Base-by-base conservation (phyloP, 192 early-diverging fungal genomes). In the Jimgerdemannia lactiflua region DNA sequence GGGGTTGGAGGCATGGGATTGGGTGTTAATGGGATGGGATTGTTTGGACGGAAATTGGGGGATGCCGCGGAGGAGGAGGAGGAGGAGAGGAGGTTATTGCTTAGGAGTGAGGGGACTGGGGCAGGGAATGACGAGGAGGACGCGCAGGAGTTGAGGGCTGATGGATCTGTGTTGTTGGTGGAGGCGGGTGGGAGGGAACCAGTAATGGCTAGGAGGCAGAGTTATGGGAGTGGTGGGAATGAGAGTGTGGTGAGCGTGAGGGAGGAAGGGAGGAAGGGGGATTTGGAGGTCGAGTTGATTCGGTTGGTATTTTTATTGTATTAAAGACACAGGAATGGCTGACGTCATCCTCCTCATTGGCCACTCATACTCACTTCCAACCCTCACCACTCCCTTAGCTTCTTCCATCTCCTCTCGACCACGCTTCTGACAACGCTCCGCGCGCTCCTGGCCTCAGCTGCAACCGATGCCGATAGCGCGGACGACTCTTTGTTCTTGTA, bases 351-450 rank as follows among this genome's bases (percentile, higher is more conserved):
- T 29, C 29, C 29, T 29, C 0, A 29, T 29, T 29, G 29, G 29
- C 29, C 29, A 29, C 29, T 29, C 29, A 29, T 59, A 59, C 49
- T 59, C 49, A 59, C 49, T 59, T 59, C 14, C 49, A 59, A 59
- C 6, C 14, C 2, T 59, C 49, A 6, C 49, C 14, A 59, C 49
- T 59, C 3, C 4, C 41, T 20, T 67, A 85, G 78, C 70, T 84
- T 82, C 63, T 84, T 84, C 68, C 79, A 87, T 64, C 44, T 78
- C 17, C 65, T 86, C 19, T 83, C 85, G 4, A 74, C 67, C 17
- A 76, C 74, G 10, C 20, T 86, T 19, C 67, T 86, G 14, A 71
- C 72, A 3, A 75, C 78, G 4, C 73, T 81, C 7, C 70, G 65
- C 43, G 70, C 72, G 11, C 59, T 87, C 54, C 72, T 84, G 49